Base-by-base conservation (phyloP, 2,329 filamentous ascomycete genomes). In the Pseudodiploospora longispora region DNA sequence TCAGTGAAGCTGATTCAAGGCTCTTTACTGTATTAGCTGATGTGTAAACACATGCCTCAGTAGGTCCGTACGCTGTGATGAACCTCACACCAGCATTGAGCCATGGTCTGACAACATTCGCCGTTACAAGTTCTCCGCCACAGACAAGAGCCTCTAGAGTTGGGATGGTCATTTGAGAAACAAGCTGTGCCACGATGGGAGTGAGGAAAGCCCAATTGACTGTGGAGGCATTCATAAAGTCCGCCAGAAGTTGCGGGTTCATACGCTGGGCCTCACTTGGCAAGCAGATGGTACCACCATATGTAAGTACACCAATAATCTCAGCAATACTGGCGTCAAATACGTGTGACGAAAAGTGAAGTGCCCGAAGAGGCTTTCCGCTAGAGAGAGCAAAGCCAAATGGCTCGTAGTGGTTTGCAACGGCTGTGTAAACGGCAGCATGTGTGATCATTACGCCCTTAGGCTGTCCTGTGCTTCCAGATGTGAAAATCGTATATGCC, bases 241-340 rank as follows among this genome's bases (percentile, higher is more conserved):
- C 37, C 6, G 28, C 28, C 12, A 48, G 37, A 7, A 44, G 34
- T 19, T 19, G 19, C 19, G 19, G 19, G 29, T 50, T 43, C 29
- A 34, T 34, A 12, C 42, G 38, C 6, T 47, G 42, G 5, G 35
- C 19, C n/a, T 50, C 48, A 5, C 46, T 48, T 2, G 50, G 50
- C 8, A 52, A 42, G n/a, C 48, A 52, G 19, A 50, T 29, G 38
- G 48, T 50, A 3, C 38, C 46, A 8, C 50, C 50, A 33, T 28
- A 30, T 3, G 38, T 42, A 10, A 52, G 38, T 3, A 44, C 37
- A 19, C 38, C 38, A 6, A 45, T 10, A n/a, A 46, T 38, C 9
- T 51, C 49, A 8, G n/a, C 12, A 30, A 46, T 40, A 8, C 12
- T 12, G 2, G 36, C 32, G 27, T 48, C 48, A 38, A 50, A 50